Evolutionary conservation across 2,329 filamentous ascomycete species (phyloP).

Genomic region (Cordyceps fumosorosea): DNA sequence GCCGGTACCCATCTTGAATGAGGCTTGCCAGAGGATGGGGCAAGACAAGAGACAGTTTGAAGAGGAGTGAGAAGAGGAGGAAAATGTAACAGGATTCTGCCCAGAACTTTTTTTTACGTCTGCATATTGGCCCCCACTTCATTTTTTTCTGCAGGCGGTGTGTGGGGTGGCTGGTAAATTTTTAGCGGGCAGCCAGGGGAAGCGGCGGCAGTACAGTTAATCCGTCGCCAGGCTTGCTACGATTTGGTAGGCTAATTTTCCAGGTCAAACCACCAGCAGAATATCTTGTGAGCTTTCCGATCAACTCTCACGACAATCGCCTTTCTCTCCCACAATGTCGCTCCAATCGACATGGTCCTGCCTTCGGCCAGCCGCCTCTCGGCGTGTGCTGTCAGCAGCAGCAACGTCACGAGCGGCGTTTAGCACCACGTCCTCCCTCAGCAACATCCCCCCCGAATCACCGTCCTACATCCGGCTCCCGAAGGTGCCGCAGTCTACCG

Average conservation of each 20-base stretch:
- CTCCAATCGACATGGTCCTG: slow-evolving; percentile 19
- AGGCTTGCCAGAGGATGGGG: not conserved
- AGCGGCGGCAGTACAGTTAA: slow-evolving; percentile 7
- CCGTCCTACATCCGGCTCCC: slow-evolving; percentile 83
- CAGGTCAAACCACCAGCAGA: not conserved
- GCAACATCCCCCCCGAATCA: slow-evolving; percentile 73
- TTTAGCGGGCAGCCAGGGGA: not conserved
- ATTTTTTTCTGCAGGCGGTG: slow-evolving; percentile 12
- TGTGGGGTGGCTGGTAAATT: slow-evolving; percentile 9
- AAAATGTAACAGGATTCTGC: slow-evolving; percentile 1
- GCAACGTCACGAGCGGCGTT: slow-evolving; percentile 26
- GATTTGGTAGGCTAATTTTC: not conserved
- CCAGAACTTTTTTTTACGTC: slow-evolving; percentile 6
- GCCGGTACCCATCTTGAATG: slow-evolving; percentile 67
- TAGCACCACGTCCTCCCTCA: slow-evolving; percentile 29
- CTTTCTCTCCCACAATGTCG: slow-evolving; percentile 21
- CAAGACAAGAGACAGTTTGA: not conserved
- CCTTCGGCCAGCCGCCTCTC: slow-evolving; percentile 21
- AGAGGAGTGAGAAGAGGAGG: slow-evolving; percentile 7
- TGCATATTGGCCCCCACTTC: slow-evolving; percentile 5
- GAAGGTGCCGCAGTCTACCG: slow-evolving; percentile 62
- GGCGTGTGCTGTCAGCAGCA: slow-evolving; percentile 19
- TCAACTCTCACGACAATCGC: not conserved
- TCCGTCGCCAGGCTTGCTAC: not conserved
- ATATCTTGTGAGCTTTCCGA: not conserved